These are phyloP conservation scores for Xylaria telfairii DNA, from an alignment of 495 filamentous ascomycete genomes.

Conservation along the genomic window DNA sequence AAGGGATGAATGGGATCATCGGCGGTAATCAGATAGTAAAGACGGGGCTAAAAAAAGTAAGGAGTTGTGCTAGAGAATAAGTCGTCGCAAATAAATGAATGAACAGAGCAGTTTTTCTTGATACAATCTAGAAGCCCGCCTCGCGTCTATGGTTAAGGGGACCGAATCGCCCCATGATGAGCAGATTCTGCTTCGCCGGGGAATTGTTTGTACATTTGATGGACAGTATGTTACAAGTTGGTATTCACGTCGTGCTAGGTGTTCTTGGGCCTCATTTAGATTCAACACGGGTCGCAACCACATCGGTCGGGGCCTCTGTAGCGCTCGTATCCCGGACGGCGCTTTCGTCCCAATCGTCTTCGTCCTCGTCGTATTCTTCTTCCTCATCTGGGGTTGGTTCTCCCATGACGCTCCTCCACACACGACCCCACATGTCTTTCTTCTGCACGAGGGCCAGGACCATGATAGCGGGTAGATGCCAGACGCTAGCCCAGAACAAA, in stretches of 20 bases:
- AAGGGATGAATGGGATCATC: background rate
- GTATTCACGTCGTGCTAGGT: background rate
- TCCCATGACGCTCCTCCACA: constrained; percentile 74
- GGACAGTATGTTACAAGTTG: constrained; percentile 26
- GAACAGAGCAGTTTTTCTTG: background rate
- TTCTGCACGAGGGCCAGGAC: constrained; percentile 92
- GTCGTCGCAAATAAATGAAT: constrained; percentile 4
- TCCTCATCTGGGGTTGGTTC: constrained; percentile 57
- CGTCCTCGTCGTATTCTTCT: constrained; percentile 33
- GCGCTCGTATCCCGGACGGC: constrained; percentile 33
- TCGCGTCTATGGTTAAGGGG: background rate
- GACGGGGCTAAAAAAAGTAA: background rate
- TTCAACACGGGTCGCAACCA: constrained; percentile 19
- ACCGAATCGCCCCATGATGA: background rate
- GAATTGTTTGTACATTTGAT: constrained; percentile 24
- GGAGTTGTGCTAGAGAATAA: constrained; percentile 3
- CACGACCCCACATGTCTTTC: constrained; percentile 88
- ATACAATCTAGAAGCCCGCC: background rate
- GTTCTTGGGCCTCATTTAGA: constrained; percentile 23
- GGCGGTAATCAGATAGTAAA: background rate
- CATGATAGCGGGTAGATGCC: constrained; percentile 91
- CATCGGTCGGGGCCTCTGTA: constrained; percentile 22
- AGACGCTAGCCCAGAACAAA: constrained; percentile 97
- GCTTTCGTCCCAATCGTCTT: constrained; percentile 53
- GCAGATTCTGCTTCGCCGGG: background rate